Base-by-base conservation (phyloP, 192 early-diverging fungal genomes). In the Backusella mclennaniae region DNA sequence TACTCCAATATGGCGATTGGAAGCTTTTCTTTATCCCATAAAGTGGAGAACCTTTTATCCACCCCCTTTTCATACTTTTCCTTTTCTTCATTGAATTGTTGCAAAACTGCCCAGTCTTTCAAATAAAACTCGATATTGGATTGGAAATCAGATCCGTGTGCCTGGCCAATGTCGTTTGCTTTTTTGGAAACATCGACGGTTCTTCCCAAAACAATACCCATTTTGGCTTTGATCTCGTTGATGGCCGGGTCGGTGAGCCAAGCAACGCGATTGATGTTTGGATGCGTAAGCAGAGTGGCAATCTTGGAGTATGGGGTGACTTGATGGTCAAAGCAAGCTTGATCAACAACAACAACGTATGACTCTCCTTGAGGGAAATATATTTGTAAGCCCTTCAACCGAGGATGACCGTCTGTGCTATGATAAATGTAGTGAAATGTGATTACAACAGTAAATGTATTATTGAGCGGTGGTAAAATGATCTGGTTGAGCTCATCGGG, bases 341-440 rank as follows among this genome's bases (percentile, higher is more conserved):
- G 41, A 6, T 79, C 73, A 17, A 79, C 9, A 3, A 79, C 19
- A 5, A 73, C 56, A 3, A 73, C 69, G 15, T 70, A 79, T 0
- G 66, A 52, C 38, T 74, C 71, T 29, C 67, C 49, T 14, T 38
- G 23, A 17, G 41, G 53, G 0, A 73, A 35, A 26, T 69, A 31
- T 0, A 74, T 3, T 26, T 79, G 77, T 7, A 79, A 19, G 1
- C 73, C 77, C 6, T 74, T 73, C 8, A 79, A 56, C 5, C 56
- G 56, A 46, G 9, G 19, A 46, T 4, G 11, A 2, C 53, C 15
- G 35, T 21, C 29, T 1, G 26, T 39, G 3, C 4, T 44, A 2
- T 11, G 4, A 56, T 19, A 8, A 17, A 19, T 0, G 29, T 41
- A 68, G 41, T 79, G 67, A 17, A 49, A 73, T 8, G 67, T 29